Percentiles rank a stretch among this genome's conserved stretches.
phyloP scores from a whole-genome alignment of 192 early-diverging fungal genomes.

The Mortierella antarctica region DNA sequence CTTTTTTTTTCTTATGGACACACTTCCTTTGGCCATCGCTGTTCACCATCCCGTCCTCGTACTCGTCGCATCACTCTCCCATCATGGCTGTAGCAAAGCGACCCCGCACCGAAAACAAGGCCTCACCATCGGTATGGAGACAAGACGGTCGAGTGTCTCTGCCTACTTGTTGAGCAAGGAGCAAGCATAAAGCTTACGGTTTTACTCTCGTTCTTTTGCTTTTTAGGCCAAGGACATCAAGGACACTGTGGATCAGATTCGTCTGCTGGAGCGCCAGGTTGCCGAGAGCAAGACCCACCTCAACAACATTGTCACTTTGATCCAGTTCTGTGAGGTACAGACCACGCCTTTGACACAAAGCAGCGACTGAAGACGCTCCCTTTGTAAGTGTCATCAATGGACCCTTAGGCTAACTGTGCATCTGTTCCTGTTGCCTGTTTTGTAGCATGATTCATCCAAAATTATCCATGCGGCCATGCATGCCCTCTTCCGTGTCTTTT shows the following conservation, averaged over 20 bases:
- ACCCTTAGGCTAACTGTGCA: neutral
- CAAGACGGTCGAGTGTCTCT: neutral
- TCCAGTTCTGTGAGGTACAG: constrained; percentile 63
- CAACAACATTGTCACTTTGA: constrained; percentile 79
- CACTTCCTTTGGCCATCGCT: neutral
- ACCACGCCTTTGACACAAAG: neutral
- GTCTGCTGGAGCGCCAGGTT: constrained; percentile 70
- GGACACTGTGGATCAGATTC: constrained; percentile 56
- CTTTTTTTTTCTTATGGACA: constrained; percentile 1
- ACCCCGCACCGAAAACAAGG: constrained; percentile 18
- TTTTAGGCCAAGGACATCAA: constrained; percentile 33
- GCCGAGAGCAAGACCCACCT: constrained; percentile 76
- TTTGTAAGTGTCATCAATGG: neutral
- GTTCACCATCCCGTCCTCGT: neutral
- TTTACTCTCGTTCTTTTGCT: neutral
- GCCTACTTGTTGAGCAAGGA: neutral
- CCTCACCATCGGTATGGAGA: constrained; percentile 17
- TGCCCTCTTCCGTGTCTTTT: constrained; percentile 79
- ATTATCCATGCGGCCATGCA: constrained; percentile 76
- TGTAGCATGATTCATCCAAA: constrained; percentile 60
- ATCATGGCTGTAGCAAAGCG: constrained; percentile 49
- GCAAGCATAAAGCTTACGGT: neutral
- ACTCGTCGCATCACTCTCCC: neutral
- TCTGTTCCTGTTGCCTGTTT: neutral
- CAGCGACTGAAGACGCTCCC: neutral